phyloP scores from a whole-genome alignment of 2,329 filamentous ascomycete genomes.

The Neonectria punicea region DNA sequence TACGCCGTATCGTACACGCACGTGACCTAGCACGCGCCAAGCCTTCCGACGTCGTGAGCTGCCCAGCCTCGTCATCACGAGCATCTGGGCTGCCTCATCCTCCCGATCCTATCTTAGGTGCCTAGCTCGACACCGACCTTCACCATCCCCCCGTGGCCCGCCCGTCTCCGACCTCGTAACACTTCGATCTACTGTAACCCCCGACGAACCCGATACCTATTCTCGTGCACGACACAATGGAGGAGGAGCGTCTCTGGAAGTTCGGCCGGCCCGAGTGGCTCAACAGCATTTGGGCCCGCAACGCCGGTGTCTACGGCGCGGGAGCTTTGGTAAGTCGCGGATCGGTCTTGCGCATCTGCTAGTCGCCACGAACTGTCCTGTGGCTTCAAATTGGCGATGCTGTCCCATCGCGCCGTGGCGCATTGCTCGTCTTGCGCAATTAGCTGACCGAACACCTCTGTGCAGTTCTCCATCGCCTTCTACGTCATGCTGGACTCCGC shows the following conservation, averaged over 20 bases:
- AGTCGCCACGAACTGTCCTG: not conserved
- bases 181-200: not conserved
- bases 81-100: constrained; percentile 27
- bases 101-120: constrained; percentile 16
- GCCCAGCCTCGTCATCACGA: constrained; percentile 44
- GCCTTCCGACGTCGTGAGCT: constrained; percentile 13
- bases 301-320: constrained; percentile 70
- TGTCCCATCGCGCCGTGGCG: not conserved
- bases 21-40: constrained; percentile 33
- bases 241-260: constrained; percentile 75
- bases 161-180: constrained; percentile 18
- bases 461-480: constrained; percentile 73
- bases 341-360: not conserved
- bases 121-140: constrained; percentile 22
- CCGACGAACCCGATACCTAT: not conserved
- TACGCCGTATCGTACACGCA: constrained; percentile 7
- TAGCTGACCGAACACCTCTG: constrained; percentile 25
- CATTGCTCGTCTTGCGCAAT: constrained; percentile 9
- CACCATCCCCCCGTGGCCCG: constrained; percentile 25
- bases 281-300: constrained; percentile 71
- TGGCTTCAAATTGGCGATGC: not conserved
- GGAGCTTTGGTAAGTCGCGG: constrained; percentile 67
- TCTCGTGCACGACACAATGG: constrained; percentile 54
- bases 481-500: constrained; percentile 75
- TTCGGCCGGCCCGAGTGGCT: constrained; percentile 74